Base-by-base conservation (phyloP, 805 yeast species). In the Candida sphagnicola region DNA sequence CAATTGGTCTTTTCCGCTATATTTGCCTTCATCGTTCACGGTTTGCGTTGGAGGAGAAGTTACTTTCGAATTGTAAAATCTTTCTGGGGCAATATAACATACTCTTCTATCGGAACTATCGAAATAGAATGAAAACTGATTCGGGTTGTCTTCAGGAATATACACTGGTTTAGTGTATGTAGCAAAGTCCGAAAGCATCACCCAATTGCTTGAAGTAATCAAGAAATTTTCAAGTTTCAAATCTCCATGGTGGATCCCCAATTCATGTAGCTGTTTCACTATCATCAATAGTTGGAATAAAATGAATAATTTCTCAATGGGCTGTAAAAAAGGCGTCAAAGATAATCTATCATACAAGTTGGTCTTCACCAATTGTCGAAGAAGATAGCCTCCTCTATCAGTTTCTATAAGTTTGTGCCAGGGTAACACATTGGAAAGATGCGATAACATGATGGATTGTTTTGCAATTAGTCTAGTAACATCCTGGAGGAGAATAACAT, bases 41-140 rank as follows among this genome's bases (percentile, higher is more conserved):
- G 45, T 52, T 33, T 45, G 56, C 16, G 17, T 40, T 39, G 37
- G 42, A 26, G 21, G 38, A 6, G 56, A 41, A 41, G 44, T 5
- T 51, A 49, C 44, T 52, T 59, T 44, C 34, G 65, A 56, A 29
- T 44, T 62, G 49, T 51, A 68, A 51, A 93, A 91, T 47, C 99
- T 67, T 56, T 93, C 99, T 0, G 99, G 99, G 0, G 99, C 98
- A 31, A 93, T 59, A 58, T 91, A 91, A 59, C 99, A 93, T 2
- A 79, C 75, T 50, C 96, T 72, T 46, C 97, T 70, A 54, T 79
- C 86, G 2, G 95, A 85, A 2, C 91, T 86, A 61, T 93, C 98
- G 56, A 90, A 93, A 59, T 82, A 93, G 54, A 91, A 93, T 1
- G 93, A 80, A 51, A 85, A 93, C 45, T 85, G 91, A 10, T 90